Evolutionary conservation across 805 yeast species (phyloP).

Genomic region (Scheffersomyces lignosus): DNA sequence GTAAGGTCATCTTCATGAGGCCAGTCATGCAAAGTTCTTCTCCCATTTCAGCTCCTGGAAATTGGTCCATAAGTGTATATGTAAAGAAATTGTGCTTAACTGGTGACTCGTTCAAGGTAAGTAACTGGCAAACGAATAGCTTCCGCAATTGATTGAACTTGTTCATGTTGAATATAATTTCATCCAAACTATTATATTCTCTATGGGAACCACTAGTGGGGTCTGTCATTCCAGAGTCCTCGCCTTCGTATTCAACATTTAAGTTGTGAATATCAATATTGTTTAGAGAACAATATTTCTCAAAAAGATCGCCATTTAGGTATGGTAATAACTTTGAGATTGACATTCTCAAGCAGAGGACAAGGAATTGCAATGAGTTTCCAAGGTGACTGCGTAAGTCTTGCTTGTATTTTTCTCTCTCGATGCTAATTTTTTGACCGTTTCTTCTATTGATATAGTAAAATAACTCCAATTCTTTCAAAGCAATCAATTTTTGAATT

Average conservation of each 20-base stretch:
- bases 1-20: not conserved
- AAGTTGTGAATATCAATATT: conserved; percentile 26
- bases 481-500: conserved; percentile 28
- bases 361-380: conserved; percentile 27
- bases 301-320: conserved; percentile 37
- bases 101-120: conserved; percentile 33
- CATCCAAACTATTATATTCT: conserved; percentile 1
- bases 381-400: conserved; percentile 18
- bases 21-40: no score
- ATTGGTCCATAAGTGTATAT: conserved; percentile 24
- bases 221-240: not conserved
- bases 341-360: conserved; percentile 27
- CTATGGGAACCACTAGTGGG: not conserved
- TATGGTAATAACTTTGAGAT: conserved; percentile 29
- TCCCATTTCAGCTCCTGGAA: conserved; percentile 8
- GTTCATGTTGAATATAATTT: conserved; percentile 13
- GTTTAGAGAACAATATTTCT: conserved; percentile 41
- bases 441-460: conserved; percentile 9
- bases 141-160: conserved; percentile 39
- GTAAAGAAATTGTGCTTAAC: conserved; percentile 29
- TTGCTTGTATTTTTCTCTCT: conserved; percentile 1
- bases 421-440: not conserved
- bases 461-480: conserved; percentile 33
- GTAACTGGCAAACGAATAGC: conserved; percentile 37
- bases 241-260: conserved; percentile 10